Evolutionary conservation across 331 rosid species (phyloP), one percentile per base, ranked within the genome.

Genomic region (Spiraea crenata): DNA sequence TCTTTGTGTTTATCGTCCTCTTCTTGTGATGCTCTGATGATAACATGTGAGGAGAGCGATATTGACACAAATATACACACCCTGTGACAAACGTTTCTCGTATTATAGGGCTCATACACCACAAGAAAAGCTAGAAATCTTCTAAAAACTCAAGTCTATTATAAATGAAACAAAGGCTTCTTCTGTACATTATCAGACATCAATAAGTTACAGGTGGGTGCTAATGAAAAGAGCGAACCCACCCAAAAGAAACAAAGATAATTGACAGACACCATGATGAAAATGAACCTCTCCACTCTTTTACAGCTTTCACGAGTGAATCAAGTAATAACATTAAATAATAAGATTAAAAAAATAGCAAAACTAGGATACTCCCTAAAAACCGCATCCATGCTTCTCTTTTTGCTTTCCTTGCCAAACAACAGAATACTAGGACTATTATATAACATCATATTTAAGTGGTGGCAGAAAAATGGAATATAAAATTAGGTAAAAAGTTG

Each of bases 321-420:
- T 40, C 62, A 54, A 70, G 65, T 37, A 69, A 74, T 46, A 72
- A 56, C 42, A 70, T 65, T 62, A n/a, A 63, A 71, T 46, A 44
- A 42, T 57, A 63, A 31, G 5, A 31, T 46, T 35, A 64, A 17
- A 7, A 3, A 37, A 72, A 79, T 64, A 72, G 75, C 57, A 77
- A 74, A 77, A 66, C 78, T 70, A 82, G 89, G 89, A 85, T 72
- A 82, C 89, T 82, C 89, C 83, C 82, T 74, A 85, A 85, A 85
- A 85, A 78, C 79, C 80, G 89, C 83, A 85, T 85, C 89, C 89
- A 74, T 81, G 89, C 85, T 77, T 71, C 73, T 74, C 49, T 61
- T 69, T 68, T 48, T 42, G 9, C 55, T 61, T 65, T 45, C 63
- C 62, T 74, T 37, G 8, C 63, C 42, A 11, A 71, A 50, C 67